phyloP scores from a whole-genome alignment of 352 stramenopile genomes.

The Phytopythium litorale region DNA sequence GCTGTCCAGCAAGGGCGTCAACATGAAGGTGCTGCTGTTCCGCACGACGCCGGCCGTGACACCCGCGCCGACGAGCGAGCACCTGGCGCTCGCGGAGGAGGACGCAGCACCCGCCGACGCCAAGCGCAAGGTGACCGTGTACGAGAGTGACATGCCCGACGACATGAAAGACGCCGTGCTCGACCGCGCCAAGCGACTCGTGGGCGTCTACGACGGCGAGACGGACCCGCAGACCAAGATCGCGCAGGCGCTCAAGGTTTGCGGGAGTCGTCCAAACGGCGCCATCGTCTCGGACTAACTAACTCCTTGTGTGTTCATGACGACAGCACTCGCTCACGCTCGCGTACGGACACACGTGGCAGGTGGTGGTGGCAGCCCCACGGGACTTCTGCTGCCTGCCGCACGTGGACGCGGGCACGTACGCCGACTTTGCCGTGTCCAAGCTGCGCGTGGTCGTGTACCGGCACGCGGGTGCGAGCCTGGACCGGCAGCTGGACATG shows the following conservation, averaged over 20 bases:
- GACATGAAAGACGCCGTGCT: conserved; percentile 38
- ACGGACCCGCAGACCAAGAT: conserved; percentile 42
- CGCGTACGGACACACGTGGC: conserved; percentile 66
- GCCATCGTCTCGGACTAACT: conserved; percentile 7
- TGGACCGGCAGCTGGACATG: conserved; percentile 58
- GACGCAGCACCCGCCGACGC: conserved; percentile 9
- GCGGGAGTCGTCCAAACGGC: not conserved
- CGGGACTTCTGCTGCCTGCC: conserved; percentile 57
- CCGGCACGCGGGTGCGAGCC: conserved; percentile 41
- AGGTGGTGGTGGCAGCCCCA: conserved; percentile 48
- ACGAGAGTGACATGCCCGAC: conserved; percentile 53
- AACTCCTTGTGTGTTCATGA: not conserved
- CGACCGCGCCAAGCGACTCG: conserved; percentile 30
- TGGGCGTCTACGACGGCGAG: conserved; percentile 32
- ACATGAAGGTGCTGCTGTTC: conserved; percentile 74
- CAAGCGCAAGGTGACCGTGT: conserved; percentile 45
- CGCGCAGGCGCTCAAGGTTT: conserved; percentile 57
- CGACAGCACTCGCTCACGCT: conserved; percentile 53
- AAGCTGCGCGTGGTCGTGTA: conserved; percentile 69
- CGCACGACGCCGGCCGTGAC: conserved; percentile 45
- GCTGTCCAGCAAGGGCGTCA: conserved; percentile 50
- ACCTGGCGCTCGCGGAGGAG: conserved; percentile 17
- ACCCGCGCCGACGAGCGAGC: conserved; percentile 26
- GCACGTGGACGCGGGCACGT: conserved; percentile 35
- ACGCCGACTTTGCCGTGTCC: conserved; percentile 47